phyloP scores from a whole-genome alignment of 2,329 filamentous ascomycete genomes.

The Didymosphaeria variabile region DNA sequence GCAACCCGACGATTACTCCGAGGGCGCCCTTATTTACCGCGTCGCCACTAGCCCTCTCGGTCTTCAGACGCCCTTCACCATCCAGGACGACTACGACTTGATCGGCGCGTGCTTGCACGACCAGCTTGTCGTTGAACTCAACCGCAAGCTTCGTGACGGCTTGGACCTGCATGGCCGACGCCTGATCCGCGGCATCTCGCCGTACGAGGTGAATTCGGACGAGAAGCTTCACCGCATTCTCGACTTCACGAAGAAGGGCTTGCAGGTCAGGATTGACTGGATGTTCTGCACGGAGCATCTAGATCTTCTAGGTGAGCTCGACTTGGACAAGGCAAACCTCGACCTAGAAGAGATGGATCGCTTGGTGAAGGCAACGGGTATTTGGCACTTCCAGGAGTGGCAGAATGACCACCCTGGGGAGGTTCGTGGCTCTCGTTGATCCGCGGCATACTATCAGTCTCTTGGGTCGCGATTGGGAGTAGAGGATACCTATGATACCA shows the following conservation, averaged over 20 bases:
- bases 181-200: neutral
- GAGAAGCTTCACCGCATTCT: neutral
- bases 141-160: slow-evolving; percentile 1
- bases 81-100: slow-evolving; percentile 4
- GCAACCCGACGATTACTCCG: slow-evolving; percentile 4
- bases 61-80: slow-evolving; percentile 1
- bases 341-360: slow-evolving; percentile 13
- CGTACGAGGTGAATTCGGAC: neutral
- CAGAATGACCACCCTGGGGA: neutral
- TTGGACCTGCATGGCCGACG: neutral
- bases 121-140: slow-evolving; percentile 2
- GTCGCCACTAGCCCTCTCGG: neutral
- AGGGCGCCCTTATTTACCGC: slow-evolving; percentile 13
- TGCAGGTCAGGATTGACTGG: slow-evolving; percentile 16
- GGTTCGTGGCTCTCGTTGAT: neutral
- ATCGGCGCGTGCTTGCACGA: neutral
- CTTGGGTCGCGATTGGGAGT: neutral
- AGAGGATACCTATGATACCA: too few species aligned
- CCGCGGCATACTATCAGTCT: neutral
- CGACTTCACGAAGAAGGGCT: slow-evolving; percentile 11
- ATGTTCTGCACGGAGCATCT: slow-evolving; percentile 8
- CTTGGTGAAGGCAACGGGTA: slow-evolving; percentile 10
- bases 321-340: neutral
- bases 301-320: neutral
- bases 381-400: slow-evolving; percentile 1